phyloP scores from a whole-genome alignment of 2,329 filamentous ascomycete species.

The Penicillium sp. region DNA sequence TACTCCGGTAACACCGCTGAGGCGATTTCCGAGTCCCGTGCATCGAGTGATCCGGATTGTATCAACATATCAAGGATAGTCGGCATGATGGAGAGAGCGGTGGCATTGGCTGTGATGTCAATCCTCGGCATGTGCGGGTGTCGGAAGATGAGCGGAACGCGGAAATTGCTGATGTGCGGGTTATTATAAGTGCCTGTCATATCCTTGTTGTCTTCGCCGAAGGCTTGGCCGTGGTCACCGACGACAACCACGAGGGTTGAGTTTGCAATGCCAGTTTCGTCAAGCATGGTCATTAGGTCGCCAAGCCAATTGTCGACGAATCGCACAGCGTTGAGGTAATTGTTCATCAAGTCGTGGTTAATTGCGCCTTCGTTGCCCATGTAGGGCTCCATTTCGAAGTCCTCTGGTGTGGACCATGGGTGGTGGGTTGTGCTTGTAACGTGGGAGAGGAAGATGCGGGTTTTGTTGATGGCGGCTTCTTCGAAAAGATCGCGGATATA shows the following conservation, averaged over 20 bases:
- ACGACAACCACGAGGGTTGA: conserved; percentile 53
- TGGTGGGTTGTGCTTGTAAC: conserved; percentile 47
- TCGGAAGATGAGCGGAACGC: conserved; percentile 50
- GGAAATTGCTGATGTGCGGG: conserved; percentile 51
- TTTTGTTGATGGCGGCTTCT: conserved; percentile 35
- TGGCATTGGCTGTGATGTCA: conserved; percentile 47
- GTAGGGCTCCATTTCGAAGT: conserved; percentile 33
- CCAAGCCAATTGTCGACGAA: conserved; percentile 53
- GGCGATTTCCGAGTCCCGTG: conserved; percentile 39
- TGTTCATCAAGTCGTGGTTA: conserved; percentile 44
- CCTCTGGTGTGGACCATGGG: conserved; percentile 45
- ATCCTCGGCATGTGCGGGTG: conserved; percentile 51
- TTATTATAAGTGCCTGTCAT: conserved; percentile 51
- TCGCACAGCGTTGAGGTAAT: conserved; percentile 50
- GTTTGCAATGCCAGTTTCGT: conserved; percentile 50
- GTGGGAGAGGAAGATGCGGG: conserved; percentile 39
- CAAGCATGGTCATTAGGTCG: conserved; percentile 47
- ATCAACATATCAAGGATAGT: conserved; percentile 53
- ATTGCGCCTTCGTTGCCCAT: conserved; percentile 27
- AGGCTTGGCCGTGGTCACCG: conserved; percentile 52
- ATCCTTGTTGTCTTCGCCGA: conserved; percentile 47
- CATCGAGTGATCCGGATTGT: conserved; percentile 45
- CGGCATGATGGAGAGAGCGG: conserved; percentile 49
- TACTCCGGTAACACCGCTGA: conserved; percentile 49
- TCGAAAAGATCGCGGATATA: conserved; percentile 38